Evolutionary conservation across 208 protist genomes (phyloP).

Genomic region (Leishmania martiniquensis): DNA sequence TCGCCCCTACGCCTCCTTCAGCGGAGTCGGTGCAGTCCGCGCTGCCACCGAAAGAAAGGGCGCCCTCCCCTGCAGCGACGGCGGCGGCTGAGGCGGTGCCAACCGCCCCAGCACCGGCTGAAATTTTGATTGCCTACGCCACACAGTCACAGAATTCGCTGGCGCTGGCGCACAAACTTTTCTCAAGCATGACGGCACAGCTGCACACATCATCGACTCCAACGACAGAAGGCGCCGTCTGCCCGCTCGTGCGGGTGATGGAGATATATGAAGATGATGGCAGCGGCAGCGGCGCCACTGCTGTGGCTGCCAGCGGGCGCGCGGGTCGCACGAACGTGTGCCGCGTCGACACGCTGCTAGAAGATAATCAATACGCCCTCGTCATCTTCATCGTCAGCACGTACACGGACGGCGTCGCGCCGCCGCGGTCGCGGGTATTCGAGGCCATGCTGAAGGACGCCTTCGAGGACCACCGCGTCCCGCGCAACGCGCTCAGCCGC

Average conservation of each 20-base stretch:
- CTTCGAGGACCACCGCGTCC: slow-evolving; percentile 82
- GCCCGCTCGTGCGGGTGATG: slow-evolving; percentile 22
- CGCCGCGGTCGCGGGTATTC: slow-evolving; percentile 68
- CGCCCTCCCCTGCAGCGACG: background rate
- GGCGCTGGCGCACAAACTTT: slow-evolving; percentile 69
- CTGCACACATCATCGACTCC: slow-evolving; percentile 14
- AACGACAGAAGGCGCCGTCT: background rate
- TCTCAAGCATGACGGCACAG: slow-evolving; percentile 34
- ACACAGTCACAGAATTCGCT: slow-evolving; percentile 61
- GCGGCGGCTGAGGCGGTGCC: no score
- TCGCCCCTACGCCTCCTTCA: background rate
- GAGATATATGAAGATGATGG: slow-evolving; percentile 36
- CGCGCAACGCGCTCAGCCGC: slow-evolving; percentile 52
- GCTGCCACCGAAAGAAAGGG: background rate
- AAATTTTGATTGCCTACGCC: slow-evolving; percentile 75
- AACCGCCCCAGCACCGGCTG: slow-evolving; percentile 1
- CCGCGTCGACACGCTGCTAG: slow-evolving; percentile 59
- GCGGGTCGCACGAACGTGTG: slow-evolving; percentile 14
- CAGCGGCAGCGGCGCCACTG: background rate
- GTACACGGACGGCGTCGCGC: slow-evolving; percentile 74
- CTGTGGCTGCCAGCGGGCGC: background rate
- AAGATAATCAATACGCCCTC: slow-evolving; percentile 41
- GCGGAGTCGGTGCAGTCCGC: background rate
- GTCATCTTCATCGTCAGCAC: slow-evolving; percentile 84
- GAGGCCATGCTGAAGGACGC: slow-evolving; percentile 75